Evolutionary conservation across 768 basidiomycete genomes (phyloP), one percentile per base, ranked within the genome.

Genomic region (Lactifluus echinatus): DNA sequence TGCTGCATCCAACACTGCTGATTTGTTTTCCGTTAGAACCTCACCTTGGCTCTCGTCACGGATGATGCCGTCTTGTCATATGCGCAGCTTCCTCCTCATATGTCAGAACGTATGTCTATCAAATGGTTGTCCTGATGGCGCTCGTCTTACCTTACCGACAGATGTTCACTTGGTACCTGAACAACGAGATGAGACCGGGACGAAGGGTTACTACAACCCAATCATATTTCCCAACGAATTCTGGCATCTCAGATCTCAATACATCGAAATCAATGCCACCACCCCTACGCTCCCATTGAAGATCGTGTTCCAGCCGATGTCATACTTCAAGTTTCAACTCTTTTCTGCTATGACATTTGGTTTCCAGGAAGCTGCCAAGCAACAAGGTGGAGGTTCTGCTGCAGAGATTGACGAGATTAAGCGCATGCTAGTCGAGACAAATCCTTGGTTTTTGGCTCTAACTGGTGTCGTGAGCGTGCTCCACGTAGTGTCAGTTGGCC

Each of bases 351-450:
- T 97, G 82, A 85, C 88, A 26, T 82, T 82, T 48, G 85, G 91
- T 2, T 93, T 97, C 69, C 83, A 89, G 43, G 89, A 93, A 69
- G 89, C 89, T 17, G 79, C 82, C n/a, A 83, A 85, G 68, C 79
- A 85, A 60, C 84, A 88, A 64, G 83, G 85, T 19, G 77, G 76
- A 14, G 73, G 74, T 2, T 75, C 76, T 28, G 74, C 74, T 11
- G 79, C 82, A 28, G 95, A 98, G 68, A 69, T 98, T 42, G 95
- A 99, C 69, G 95, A 97, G 74, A 72, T 99, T 65, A 99, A 99
- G 74, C 78, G 93, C 56, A 95, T 95, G 87, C 73, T 99, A 47
- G 75, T 86, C 14, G 89, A 91, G 71, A 91, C 88, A 2, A 89
- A 89, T 68, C 89, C 93, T 15, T 92, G 84, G 78, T 85, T 96